These are phyloP conservation scores for Smallanthus sonchifolius DNA, from an alignment of 129 eudicot genomes.

Conservation along the genomic window DNA sequence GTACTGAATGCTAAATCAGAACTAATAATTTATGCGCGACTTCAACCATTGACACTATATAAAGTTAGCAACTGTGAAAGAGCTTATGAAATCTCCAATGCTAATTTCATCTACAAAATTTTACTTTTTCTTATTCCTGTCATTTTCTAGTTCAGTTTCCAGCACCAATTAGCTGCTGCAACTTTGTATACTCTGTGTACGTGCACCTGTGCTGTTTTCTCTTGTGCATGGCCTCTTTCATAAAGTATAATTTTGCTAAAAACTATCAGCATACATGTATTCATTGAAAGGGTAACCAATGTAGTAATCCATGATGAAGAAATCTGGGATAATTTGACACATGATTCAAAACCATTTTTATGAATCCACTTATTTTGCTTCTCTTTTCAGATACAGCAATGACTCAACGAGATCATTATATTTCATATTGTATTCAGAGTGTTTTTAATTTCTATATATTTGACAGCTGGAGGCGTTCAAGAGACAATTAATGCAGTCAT, in stretches of 20 bases:
- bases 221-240: not conserved
- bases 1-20: not conserved
- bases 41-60: not conserved
- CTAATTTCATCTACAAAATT: not conserved
- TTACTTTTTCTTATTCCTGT: not conserved
- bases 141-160: not conserved
- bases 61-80: not conserved
- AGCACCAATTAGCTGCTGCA: not conserved
- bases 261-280: not conserved
- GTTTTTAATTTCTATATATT: slow-evolving; percentile 15
- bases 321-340: slow-evolving; percentile 5
- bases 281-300: not conserved
- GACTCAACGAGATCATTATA: not conserved
- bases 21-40: not conserved
- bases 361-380: not conserved
- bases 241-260: not conserved
- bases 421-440: not conserved
- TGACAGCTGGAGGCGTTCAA: slow-evolving; percentile 95
- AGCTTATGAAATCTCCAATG: not conserved
- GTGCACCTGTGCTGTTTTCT: not conserved
- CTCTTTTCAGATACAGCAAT: slow-evolving; percentile 5
- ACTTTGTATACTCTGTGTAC: not conserved
- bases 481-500: slow-evolving; percentile 85
- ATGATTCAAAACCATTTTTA: slow-evolving; percentile 10
- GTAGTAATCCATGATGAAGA: not conserved